Evolutionary conservation across 129 eudicot species (phyloP).

Genomic region (Flaveria linearis): DNA sequence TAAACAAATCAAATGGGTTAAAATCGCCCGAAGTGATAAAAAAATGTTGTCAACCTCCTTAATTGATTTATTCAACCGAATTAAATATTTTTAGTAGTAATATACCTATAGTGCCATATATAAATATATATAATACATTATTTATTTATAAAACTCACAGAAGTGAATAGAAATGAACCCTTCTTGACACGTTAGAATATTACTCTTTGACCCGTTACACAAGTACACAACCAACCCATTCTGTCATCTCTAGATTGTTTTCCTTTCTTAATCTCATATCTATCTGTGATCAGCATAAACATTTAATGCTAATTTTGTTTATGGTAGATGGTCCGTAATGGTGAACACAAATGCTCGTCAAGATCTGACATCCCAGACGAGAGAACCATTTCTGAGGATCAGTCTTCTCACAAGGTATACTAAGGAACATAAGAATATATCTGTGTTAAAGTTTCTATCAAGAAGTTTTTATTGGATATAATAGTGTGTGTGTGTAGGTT

Average conservation of each 20-base stretch:
- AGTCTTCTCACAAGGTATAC: conserved; percentile 41
- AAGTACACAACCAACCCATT: not conserved
- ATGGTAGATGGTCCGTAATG: conserved; percentile 81
- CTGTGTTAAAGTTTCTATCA: not conserved
- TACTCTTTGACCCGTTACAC: not conserved
- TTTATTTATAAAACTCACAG: not conserved
- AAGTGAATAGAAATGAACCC: conserved; percentile 5
- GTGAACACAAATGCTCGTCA: conserved; percentile 75
- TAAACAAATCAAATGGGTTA: not conserved
- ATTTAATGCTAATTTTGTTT: conserved; percentile 22
- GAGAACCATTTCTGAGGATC: conserved; percentile 68
- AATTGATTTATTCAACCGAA: not conserved
- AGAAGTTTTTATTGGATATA: not conserved
- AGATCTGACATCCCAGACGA: conserved; percentile 57
- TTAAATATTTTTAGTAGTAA: not conserved
- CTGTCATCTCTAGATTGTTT: not conserved
- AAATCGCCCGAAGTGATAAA: not conserved
- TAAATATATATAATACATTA: not conserved
- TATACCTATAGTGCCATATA: not conserved
- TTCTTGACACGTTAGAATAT: not conserved
- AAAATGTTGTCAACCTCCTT: not conserved
- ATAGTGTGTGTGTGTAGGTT: not conserved
- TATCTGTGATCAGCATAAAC: not conserved
- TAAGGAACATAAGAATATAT: not conserved
- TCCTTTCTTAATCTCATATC: not conserved